Base-by-base conservation (phyloP, 345 rosid species). In the Brassica rapa region DNA sequence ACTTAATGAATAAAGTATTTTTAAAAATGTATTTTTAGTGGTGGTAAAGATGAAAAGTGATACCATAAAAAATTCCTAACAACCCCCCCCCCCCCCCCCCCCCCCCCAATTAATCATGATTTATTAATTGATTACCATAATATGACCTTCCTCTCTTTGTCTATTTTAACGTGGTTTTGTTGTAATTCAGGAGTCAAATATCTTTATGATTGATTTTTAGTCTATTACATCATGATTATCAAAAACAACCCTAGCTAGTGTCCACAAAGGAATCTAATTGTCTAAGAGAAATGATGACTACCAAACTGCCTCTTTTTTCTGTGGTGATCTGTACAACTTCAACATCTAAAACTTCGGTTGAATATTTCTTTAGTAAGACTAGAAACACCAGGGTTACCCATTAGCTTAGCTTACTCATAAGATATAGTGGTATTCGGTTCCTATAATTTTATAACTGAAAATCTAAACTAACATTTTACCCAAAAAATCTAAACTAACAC, bases 261-360 rank as follows among this genome's bases (percentile, higher is more conserved):
- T 39, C 72, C 62, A 72, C 68, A 21, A 57, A 29, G 10, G 21
- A 65, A 55, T 71, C 21, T 39, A 78, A 39, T 21, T 71, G 16
- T 57, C 37, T 27, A 16, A 21, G 19, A 56, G 62, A 65, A 65
- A 77, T 77, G 32, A 77, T 77, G 65, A 53, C 75, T 53, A 77
- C 56, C 70, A 70, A 77, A 70, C 55, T 64, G 12, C 39, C 14
- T 69, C 21, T 32, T 69, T 76, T 76, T 15, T 62, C 12, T 62
- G 55, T 70, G 39, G 29, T 77, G 70, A 55, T n/a, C 41, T 61
- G 56, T 43, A 43, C 67, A 19, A 27, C 8, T 55, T 10, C 24
- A 30, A 46, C 51, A 60, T 76, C n/a, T 39, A 12, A 15, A 62
- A n/a, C 24, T 62, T 62, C 12, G 15, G 35, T 27, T 27, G 35